Base-by-base conservation (phyloP, 805 yeast genomes). In the Myxozyma neglecta region DNA sequence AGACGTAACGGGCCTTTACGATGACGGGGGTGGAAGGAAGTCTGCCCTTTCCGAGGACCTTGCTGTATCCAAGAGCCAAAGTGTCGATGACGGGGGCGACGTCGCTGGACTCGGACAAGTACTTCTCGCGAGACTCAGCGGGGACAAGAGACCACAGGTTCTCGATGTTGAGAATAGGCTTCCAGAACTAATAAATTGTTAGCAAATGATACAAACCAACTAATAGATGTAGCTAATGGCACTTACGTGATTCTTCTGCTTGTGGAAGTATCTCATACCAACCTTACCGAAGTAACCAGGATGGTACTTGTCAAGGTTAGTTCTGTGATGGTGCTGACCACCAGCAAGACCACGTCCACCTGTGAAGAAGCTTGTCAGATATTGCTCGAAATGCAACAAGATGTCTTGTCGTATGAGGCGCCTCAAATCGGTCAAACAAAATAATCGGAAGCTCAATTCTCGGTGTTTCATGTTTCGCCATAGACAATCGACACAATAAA, bases 221-320 rank as follows among this genome's bases (percentile, higher is more conserved):
- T n/a, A 35, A 39, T 7, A 16, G 51, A 53, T 13, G 18, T 34
- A 56, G 34, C n/a, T 2, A 16, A 20, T 29, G 5, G 34, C 10
- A 65, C 68, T 14, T 65, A 65, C 68, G 61, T 69, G 72, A 60
- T 66, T 67, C 58, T 61, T 60, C 63, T 69, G 71, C 60, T 57
- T 56, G 69, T 66, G 71, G 72, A 69, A 69, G 60, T 68, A 69
- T 89, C 99, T 90, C 97, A 93, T 93, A 92, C 99, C 99, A 80
- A 94, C 98, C 86, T 94, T 96, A 89, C 99, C 99, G 85, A 94
- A 94, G 93, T 94, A 94, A 91, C 99, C 99, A 78, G 99, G 99
- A 83, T 94, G 99, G 97, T 89, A 94, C 84, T 93, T 94, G 83
- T 94, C 99, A 85, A 94, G 83, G 87, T 94, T 94, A 81, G 94